Base-by-base conservation (phyloP, 2,329 filamentous ascomycete species). In the Penicillium glabrum region DNA sequence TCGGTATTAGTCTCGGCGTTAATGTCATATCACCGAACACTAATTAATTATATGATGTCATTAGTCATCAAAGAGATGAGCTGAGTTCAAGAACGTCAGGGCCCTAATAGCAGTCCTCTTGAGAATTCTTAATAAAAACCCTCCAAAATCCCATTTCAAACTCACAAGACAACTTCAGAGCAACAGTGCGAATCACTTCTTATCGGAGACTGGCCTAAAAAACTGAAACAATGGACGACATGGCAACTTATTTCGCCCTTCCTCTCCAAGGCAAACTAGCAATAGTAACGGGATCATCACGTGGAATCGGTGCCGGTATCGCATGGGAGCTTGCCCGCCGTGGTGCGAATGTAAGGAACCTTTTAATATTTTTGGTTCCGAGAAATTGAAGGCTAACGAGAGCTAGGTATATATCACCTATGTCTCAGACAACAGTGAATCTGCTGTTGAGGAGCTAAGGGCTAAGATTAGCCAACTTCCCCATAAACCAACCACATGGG, bases 231-330 rank as follows among this genome's bases (percentile, higher is more conserved):
- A 37, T 37, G 33, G 33, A 14, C 7, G 33, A n/a, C 6, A 5
- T n/a, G 1, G 16, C 67, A 67, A 10, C 71, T 60, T 9, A 69
- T 52, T 24, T 62, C 26, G 61, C 72, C 70, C 70, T 72, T 70
- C 58, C 51, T 53, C 47, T 61, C 21, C 41, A 44, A 44, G 41
- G 41, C 41, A 44, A 44, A 21, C 14, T 44, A 26, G 41, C 41
- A 5, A 44, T 44, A 24, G 41, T 44, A 14, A 26, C 41, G 19
- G 41, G 41, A 24, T 44, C 41, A 23, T 44, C 41, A 44, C 41
- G n/a, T 26, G 41, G 41, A 14, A 44, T 44, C 5, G n/a, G 41
- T 44, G 41, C 41, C 21, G 24, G n/a, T 14, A 44, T 44, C 5
- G 41, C 41, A 9, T 44, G 19, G 41, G 33, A 37, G 33, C 33